A percentile compares a stretch with the other conserved stretches of the same genome.
Conservation (phyloP, 768 basidiomycete genomes). For the Phylloporus rhodoxanthus region DNA sequence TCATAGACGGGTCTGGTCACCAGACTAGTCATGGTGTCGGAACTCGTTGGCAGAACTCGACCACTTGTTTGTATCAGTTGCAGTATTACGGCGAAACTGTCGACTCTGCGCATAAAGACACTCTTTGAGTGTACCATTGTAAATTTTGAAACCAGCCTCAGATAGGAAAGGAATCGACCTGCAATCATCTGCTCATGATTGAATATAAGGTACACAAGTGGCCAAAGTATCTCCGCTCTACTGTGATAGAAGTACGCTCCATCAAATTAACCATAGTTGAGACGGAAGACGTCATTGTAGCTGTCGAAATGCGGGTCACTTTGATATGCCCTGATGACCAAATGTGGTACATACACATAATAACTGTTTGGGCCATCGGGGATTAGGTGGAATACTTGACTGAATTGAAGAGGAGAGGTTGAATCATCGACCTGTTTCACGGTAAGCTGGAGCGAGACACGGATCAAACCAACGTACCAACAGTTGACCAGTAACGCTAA, state of each 20-base stretch:
- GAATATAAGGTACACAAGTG: conserved; percentile 12
- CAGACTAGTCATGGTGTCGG: too few relatives aligned
- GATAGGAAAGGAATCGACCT: background rate
- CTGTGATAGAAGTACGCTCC: background rate
- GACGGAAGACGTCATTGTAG: conserved; percentile 87
- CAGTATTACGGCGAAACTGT: background rate
- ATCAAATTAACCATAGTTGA: conserved; percentile 55
- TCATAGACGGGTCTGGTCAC: too few relatives aligned
- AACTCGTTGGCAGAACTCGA: too few relatives aligned
- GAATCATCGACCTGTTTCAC: conserved; percentile 69
- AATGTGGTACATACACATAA: conserved; percentile 65
- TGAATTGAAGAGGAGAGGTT: conserved; percentile 77
- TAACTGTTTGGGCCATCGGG: conserved; percentile 66
- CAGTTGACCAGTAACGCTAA: conserved; percentile 86
- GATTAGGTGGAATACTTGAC: conserved; percentile 89
- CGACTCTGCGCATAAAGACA: background rate
- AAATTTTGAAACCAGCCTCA: background rate
- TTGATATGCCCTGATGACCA: background rate
- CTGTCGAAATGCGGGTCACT: conserved; percentile 33
- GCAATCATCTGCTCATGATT: conserved; percentile 9
- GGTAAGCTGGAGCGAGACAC: conserved; percentile 1
- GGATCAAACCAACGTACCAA: conserved; percentile 41
- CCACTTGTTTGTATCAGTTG: too few relatives aligned
- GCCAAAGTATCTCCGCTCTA: conserved; percentile 16
- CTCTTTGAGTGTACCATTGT: background rate